Evolutionary conservation across 1,284 basidiomycete genomes (phyloP).

Genomic region (Hymenochaete sp.): DNA sequence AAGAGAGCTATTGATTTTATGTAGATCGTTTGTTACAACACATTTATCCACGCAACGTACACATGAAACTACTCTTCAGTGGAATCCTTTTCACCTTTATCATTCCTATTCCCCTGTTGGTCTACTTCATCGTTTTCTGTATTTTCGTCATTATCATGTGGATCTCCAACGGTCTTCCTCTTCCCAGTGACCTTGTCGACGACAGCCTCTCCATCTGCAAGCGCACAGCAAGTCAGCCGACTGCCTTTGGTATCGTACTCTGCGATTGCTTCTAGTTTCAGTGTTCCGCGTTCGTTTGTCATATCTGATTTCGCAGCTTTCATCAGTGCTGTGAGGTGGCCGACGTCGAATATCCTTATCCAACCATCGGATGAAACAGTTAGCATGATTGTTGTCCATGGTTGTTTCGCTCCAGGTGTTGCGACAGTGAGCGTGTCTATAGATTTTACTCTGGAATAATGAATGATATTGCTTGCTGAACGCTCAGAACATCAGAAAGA

Average conservation of each 20-base stretch:
- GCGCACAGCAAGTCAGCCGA: slow-evolving; percentile 69
- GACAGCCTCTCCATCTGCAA: slow-evolving; percentile 49
- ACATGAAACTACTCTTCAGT: slow-evolving; percentile 1
- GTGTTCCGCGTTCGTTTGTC: too few relatives aligned
- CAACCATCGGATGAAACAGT: slow-evolving; percentile 81
- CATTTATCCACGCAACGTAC: neutral
- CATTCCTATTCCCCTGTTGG: slow-evolving; percentile 5
- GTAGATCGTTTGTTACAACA: slow-evolving; percentile 8
- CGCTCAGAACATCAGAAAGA: slow-evolving; percentile 3
- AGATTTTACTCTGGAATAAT: slow-evolving; percentile 48
- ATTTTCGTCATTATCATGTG: slow-evolving; percentile 22
- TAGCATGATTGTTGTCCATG: slow-evolving; percentile 54
- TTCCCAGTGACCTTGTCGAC: slow-evolving; percentile 26
- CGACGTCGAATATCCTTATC: slow-evolving; percentile 73
- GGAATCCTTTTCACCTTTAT: slow-evolving; percentile 1
- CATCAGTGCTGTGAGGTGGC: slow-evolving; percentile 27
- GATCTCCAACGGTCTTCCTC: slow-evolving; percentile 31
- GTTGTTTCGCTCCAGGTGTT: slow-evolving; percentile 32
- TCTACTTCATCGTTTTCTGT: slow-evolving; percentile 23
- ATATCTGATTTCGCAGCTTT: slow-evolving; percentile 22
- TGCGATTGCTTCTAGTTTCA: slow-evolving; percentile 50
- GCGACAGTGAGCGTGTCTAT: slow-evolving; percentile 53
- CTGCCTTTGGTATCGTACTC: slow-evolving; percentile 80
- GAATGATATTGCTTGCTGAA: neutral
- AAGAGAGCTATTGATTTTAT: slow-evolving; percentile 23